Percentiles rank a stretch among this genome's conserved stretches.
Evolutionary conservation across 1,139 yeast genomes (phyloP).

Genomic region (Taphrina deformans): DNA sequence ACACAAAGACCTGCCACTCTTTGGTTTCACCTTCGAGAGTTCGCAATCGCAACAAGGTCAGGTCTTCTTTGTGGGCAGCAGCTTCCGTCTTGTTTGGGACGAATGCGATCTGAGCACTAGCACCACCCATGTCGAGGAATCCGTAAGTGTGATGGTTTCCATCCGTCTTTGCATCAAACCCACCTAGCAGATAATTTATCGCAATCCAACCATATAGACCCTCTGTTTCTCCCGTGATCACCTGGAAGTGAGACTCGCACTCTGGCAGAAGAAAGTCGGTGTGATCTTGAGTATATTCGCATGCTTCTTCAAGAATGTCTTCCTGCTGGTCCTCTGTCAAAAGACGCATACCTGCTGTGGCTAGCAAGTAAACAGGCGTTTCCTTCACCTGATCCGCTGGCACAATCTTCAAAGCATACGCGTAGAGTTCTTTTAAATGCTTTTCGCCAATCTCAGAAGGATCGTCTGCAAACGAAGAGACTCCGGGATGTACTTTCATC

Average conservation of each 20-base stretch:
- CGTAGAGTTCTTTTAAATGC: constrained; percentile 59
- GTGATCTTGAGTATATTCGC: constrained; percentile 55
- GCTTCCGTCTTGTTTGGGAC: constrained; percentile 64
- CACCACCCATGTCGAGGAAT: constrained; percentile 83
- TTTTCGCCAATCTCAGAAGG: constrained; percentile 60
- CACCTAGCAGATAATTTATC: constrained; percentile 65
- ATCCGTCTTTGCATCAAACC: constrained; percentile 54
- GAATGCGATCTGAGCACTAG: constrained; percentile 79
- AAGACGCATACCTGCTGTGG: constrained; percentile 80
- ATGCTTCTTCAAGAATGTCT: constrained; percentile 55
- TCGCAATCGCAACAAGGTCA: constrained; percentile 56
- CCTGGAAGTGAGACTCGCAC: constrained; percentile 56
- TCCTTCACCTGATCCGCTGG: constrained; percentile 68
- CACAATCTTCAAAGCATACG: constrained; percentile 58
- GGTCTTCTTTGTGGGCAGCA: constrained; percentile 56
- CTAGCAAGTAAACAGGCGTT: constrained; percentile 74
- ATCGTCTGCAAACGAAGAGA: constrained; percentile 56
- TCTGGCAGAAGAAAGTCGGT: constrained; percentile 61
- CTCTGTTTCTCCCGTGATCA: constrained; percentile 75
- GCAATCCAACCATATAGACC: constrained; percentile 84
- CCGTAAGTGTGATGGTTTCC: constrained; percentile 66
- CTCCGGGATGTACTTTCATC: constrained; percentile 66
- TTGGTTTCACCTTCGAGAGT: constrained; percentile 48
- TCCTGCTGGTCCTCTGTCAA: constrained; percentile 58
- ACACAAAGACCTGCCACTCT: constrained; percentile 60